phyloP scores from a whole-genome alignment of 768 basidiomycete species.

The Mycena crocata region DNA sequence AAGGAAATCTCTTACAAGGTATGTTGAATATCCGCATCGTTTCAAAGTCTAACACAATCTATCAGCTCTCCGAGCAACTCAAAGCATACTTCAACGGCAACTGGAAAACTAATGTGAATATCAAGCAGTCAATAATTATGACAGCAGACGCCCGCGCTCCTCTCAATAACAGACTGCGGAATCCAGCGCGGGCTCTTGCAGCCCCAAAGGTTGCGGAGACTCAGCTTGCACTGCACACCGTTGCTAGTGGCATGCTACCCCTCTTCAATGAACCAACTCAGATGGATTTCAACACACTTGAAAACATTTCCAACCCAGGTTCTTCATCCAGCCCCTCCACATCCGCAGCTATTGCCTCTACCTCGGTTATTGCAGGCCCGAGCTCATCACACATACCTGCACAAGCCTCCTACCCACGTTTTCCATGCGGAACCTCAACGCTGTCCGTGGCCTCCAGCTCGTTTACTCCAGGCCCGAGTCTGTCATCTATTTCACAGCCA shows the following conservation, averaged over 20 bases:
- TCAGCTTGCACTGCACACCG: conserved; percentile 2
- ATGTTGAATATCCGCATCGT: neutral
- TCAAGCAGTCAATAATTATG: neutral
- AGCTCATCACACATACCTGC: no score
- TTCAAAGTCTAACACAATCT: no score
- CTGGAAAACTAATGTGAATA: conserved; percentile 3
- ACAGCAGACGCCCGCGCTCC: neutral
- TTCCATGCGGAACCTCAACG: neutral
- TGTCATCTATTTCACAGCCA: neutral
- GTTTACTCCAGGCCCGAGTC: neutral
- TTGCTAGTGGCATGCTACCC: neutral
- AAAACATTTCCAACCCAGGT: neutral
- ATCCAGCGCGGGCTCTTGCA: neutral
- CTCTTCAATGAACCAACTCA: neutral
- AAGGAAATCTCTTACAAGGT: conserved; percentile 8
- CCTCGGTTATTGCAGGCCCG: no score
- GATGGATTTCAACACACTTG: neutral
- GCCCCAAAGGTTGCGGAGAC: neutral
- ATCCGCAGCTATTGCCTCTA: no score
- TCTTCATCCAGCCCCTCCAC: no score
- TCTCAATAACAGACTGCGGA: neutral
- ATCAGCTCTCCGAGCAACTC: neutral
- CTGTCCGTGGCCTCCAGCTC: neutral
- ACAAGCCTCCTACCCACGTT: neutral
- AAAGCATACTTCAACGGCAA: conserved; percentile 1